Percentiles rank a stretch among this genome's conserved stretches.
Conservation (phyloP, 257 asterid genomes). For the Prunella vulgaris region DNA sequence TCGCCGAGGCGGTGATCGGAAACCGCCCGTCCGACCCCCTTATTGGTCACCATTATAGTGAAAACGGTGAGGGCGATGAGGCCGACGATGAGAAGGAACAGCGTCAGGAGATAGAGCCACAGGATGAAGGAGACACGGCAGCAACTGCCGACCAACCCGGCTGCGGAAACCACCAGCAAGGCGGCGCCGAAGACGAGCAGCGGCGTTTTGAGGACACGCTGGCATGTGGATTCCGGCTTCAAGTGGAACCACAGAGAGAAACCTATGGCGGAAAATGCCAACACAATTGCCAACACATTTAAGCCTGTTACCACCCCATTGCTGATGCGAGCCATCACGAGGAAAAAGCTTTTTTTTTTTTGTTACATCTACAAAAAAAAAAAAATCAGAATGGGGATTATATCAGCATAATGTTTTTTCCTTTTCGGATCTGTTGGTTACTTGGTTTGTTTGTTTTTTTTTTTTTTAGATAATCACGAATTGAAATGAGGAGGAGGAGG, state of each 20-base stretch:
- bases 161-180: conserved; percentile 33
- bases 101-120: conserved; percentile 42
- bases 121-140: conserved; percentile 26
- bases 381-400: too few relatives aligned
- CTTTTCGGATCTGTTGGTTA: too few relatives aligned
- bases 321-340: conserved; percentile 34
- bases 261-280: conserved; percentile 42
- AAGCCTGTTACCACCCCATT: conserved; percentile 37
- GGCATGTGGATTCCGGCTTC: conserved; percentile 36
- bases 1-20: conserved; percentile 54
- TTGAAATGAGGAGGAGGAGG: too few relatives aligned
- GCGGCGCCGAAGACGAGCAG: conserved; percentile 41
- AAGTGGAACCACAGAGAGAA: conserved; percentile 38
- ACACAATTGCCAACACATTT: conserved; percentile 31
- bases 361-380: too few relatives aligned
- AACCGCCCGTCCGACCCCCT: conserved; percentile 36
- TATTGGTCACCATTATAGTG: conserved; percentile 51
- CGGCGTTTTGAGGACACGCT: conserved; percentile 41
- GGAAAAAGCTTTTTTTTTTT: too few relatives aligned
- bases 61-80: conserved; percentile 41
- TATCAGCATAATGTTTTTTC: too few relatives aligned
- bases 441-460: too few relatives aligned
- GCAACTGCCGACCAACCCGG: conserved; percentile 49
- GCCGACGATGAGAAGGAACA: conserved; percentile 38
- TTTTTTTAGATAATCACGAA: too few relatives aligned